These are phyloP conservation scores for Stromatinia cepivora DNA, from an alignment of 2,329 filamentous ascomycete genomes.

Conservation along the genomic window DNA sequence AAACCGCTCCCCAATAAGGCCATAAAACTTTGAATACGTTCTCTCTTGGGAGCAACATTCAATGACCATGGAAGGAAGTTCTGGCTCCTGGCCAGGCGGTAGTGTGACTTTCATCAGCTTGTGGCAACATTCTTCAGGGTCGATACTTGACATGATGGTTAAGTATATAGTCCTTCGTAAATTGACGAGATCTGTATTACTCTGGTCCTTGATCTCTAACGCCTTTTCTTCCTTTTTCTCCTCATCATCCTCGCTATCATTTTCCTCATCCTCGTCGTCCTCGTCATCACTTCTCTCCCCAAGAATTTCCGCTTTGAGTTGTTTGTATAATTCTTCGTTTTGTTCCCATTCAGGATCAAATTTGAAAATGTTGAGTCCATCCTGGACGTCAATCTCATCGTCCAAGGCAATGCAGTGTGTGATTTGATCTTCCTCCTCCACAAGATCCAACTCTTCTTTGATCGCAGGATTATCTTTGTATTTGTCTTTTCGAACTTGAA, in stretches of 20 bases:
- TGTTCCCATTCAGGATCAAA: constrained; percentile 87
- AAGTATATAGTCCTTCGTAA: constrained; percentile 92
- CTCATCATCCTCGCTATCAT: constrained; percentile 69
- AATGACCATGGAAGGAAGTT: constrained; percentile 94
- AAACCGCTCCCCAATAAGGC: constrained; percentile 89
- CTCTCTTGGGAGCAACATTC: constrained; percentile 96
- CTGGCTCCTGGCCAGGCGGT: constrained; percentile 80
- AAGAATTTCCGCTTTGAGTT: constrained; percentile 87
- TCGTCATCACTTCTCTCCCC: constrained; percentile 89
- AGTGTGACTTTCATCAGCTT: constrained; percentile 95
- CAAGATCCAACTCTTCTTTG: constrained; percentile 88
- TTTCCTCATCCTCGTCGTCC: constrained; percentile 61
- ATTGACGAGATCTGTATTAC: constrained; percentile 92
- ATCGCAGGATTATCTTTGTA: constrained; percentile 94
- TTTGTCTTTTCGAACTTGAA: constrained; percentile 92
- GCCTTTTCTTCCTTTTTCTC: constrained; percentile 77
- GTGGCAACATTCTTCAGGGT: constrained; percentile 95
- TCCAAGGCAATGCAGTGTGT: constrained; percentile 84
- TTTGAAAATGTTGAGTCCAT: constrained; percentile 93
- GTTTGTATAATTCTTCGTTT: constrained; percentile 86
- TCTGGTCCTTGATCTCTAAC: constrained; percentile 96
- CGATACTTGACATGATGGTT: constrained; percentile 94
- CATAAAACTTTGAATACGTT: constrained; percentile 97
- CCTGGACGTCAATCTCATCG: constrained; percentile 80
- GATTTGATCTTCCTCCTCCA: constrained; percentile 98